Base-by-base conservation (phyloP, 2,329 filamentous ascomycete species). In the Dichotomopilus funicola region DNA sequence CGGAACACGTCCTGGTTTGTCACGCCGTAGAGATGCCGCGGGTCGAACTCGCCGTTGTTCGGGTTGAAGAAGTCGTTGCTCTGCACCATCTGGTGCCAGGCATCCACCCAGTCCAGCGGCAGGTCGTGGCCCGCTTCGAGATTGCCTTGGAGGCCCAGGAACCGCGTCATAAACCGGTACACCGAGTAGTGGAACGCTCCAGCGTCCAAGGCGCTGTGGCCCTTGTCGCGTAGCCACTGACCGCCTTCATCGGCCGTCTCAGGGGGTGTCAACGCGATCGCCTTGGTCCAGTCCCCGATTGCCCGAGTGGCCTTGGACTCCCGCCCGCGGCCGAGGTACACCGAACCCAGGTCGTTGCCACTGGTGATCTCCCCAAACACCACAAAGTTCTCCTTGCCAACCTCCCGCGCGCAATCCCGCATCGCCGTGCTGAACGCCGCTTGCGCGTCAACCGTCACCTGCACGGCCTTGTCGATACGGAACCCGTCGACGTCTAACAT, bases 401-500 rank as follows among this genome's bases (percentile, higher is more conserved):
- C 70, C n/a, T 69, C 66, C 6, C 70, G 66, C 9, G 83, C 83
- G 65, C 83, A 86, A 42, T 77, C 70, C 38, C 83, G 74, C 63
- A 84, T 78, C 7, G 75, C 74, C 27, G 73, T 70, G 27, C 80
- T 81, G 65, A 81, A 85, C 45, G 80, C 75, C 5, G 75, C 81
- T 56, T 83, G 73, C 1, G 81, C 76, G 63, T 86, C 83, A 5
- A 85, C 75, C 0, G 83, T 85, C 10, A 81, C 77, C 63, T 85
- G 82, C 12, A 81, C 78, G 1, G 81, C 83, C 67, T 87, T 87
- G 69, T 87, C 83, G 67, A 84, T 83, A 53, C 83, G 78, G 64
- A 82, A 85, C 0, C 82, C 83, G 63, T 87, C 83, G 54, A 87
- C 79, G 63, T 86, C 83, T n/a, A 87, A 72, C 59, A 77, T 79